These are phyloP conservation scores for Oenanthe javanica DNA, from an alignment of 140 eudicot species.

Conservation along the genomic window DNA sequence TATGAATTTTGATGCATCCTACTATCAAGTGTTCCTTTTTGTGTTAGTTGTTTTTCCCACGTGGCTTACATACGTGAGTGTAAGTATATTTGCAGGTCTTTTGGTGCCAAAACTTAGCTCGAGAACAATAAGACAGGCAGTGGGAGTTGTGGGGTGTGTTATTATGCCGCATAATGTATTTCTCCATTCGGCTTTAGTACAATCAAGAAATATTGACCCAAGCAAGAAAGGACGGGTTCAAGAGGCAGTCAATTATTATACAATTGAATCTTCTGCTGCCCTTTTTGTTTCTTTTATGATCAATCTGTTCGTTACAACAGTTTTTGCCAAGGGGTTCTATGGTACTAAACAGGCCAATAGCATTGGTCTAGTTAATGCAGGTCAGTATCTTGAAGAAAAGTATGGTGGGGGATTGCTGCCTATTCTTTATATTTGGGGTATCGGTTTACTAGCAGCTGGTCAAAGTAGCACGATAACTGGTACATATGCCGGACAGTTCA, in stretches of 20 bases:
- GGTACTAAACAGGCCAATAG: conserved; percentile 65
- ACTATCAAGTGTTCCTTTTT: background rate
- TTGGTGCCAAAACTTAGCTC: conserved; percentile 87
- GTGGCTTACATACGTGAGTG: background rate
- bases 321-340: conserved; percentile 85
- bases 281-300: conserved; percentile 75
- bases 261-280: conserved; percentile 78
- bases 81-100: conserved; percentile 20
- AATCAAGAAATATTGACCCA: conserved; percentile 70
- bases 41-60: background rate
- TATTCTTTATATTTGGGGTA: conserved; percentile 51
- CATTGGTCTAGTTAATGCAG: conserved; percentile 81
- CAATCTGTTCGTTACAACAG: conserved; percentile 76
- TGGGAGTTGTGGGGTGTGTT: conserved; percentile 92
- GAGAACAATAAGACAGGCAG: conserved; percentile 86
- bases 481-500: conserved; percentile 95
- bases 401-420: conserved; percentile 79
- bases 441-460: conserved; percentile 59
- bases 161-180: conserved; percentile 94
- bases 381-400: conserved; percentile 70
- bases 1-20: background rate
- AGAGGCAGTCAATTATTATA: conserved; percentile 81
- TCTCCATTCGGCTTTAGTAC: conserved; percentile 87
- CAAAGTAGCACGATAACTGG: conserved; percentile 71
- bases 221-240: conserved; percentile 63